These are phyloP conservation scores for Zygoascus tannicola DNA, from an alignment of 805 yeast genomes.

Conservation along the genomic window DNA sequence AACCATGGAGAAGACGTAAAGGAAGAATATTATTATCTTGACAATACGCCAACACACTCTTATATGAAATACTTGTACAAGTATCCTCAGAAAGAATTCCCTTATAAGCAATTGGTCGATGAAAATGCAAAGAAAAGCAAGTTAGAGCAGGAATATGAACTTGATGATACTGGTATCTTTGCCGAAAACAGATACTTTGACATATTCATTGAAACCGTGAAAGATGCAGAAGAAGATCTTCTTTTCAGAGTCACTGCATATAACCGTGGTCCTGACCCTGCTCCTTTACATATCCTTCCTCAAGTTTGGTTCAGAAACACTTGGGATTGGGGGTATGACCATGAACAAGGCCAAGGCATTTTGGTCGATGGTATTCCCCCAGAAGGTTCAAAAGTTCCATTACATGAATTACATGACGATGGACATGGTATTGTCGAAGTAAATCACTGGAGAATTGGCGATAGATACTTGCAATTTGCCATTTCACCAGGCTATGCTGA, in stretches of 20 bases:
- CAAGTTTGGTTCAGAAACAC: slow-evolving; percentile 80
- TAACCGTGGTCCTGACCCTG: slow-evolving; percentile 71
- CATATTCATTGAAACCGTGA: slow-evolving; percentile 83
- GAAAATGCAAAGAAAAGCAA: slow-evolving; percentile 60
- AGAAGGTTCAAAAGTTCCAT: slow-evolving; percentile 4
- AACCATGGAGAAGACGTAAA: slow-evolving; percentile 96
- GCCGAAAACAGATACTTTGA: slow-evolving; percentile 71
- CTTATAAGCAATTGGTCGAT: slow-evolving; percentile 63
- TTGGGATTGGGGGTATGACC: slow-evolving; percentile 80
- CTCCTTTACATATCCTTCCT: slow-evolving; percentile 83
- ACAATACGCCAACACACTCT: slow-evolving; percentile 87
- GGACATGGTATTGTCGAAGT: slow-evolving; percentile 40
- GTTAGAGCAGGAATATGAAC: slow-evolving; percentile 65
- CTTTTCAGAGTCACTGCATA: slow-evolving; percentile 80
- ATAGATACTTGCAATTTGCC: slow-evolving; percentile 57
- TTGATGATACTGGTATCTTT: slow-evolving; percentile 64
- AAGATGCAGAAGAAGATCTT: slow-evolving; percentile 72
- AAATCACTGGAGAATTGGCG: slow-evolving; percentile 62
- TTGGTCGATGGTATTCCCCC: slow-evolving; percentile 1
- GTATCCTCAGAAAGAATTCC: slow-evolving; percentile 81
- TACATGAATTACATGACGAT: slow-evolving; percentile 2
- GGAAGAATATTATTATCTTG: slow-evolving; percentile 56
- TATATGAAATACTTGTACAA: slow-evolving; percentile 87
- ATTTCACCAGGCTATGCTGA: slow-evolving; percentile 65
- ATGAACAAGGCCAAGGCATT: slow-evolving; percentile 29